Evolutionary conservation across 129 eudicot genomes (phyloP), one percentile per base, ranked within the genome.

Genomic region (Saussurea involucrata): DNA sequence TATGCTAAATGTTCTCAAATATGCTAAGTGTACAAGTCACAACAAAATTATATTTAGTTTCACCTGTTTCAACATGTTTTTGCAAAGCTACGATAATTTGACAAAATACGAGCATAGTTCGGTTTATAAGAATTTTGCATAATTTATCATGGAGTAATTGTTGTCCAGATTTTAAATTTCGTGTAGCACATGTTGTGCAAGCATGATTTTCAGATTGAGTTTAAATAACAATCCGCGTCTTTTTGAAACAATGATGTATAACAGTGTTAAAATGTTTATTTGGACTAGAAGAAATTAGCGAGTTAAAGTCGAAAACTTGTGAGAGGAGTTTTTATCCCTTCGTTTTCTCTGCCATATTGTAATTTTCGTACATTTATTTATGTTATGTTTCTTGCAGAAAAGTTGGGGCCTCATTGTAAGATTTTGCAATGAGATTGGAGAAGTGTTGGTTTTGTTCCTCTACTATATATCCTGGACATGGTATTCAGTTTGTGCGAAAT

Each of bases 381-480:
- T 25, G 40, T 34, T 18, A 1, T 33, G 9, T 73, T 11, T 20
- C 28, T 68, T 68, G 42, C 82, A 80, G 81, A 11, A 72, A 66
- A 58, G 9, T 12, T 65, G 15, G 80, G 80, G 82, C 44, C 53
- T 67, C 9, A n/a, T 77, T 58, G 8, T 74, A 79, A 73, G n/a
- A 79, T 65, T 60, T 15, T 40, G 31, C 83, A 66, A 89, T 92
- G 97, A 92, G 95, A 86, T 86, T 92, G 90, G 97, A 92, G 63
- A 92, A 89, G 57, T 92, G 97, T 66, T 92, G 95, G 95, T 92
- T 92, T 87, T 92, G 97, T 76, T 92, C 97, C 17, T 92, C 97
- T 24, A 92, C 94, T 0, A 73, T 92, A 46, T 92, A 92, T 66
- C 97, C 97, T 1, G 97, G 97, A 12, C 97, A 92, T 17, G 97